phyloP scores from a whole-genome alignment of 768 basidiomycete species.

The Tylopilus subfusipes region DNA sequence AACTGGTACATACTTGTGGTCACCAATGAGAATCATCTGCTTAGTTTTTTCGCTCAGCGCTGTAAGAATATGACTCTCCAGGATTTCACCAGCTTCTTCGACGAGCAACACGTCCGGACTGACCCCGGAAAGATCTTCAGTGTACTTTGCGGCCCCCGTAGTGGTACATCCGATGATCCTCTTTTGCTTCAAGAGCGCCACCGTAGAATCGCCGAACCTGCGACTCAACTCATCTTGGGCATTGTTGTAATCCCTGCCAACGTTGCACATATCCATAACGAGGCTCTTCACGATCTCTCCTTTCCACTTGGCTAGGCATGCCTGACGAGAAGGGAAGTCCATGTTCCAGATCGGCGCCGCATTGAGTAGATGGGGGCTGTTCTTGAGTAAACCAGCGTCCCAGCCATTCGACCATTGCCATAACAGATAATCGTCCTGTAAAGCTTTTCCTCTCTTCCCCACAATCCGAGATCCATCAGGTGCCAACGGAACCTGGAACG shows the following conservation, averaged over 20 bases:
- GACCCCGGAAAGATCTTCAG: constrained; percentile 42
- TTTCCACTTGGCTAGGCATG: constrained; percentile 35
- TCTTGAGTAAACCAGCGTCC: constrained; percentile 43
- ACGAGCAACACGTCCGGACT: constrained; percentile 56
- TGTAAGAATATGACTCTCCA: constrained; percentile 65
- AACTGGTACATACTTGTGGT: constrained; percentile 53
- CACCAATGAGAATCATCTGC: constrained; percentile 67
- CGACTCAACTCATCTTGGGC: constrained; percentile 35
- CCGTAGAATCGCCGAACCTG: constrained; percentile 36
- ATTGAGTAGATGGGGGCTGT: constrained; percentile 20
- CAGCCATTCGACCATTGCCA: constrained; percentile 43
- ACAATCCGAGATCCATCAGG: constrained; percentile 44
- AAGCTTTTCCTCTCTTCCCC: constrained; percentile 36
- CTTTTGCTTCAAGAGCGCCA: constrained; percentile 40
- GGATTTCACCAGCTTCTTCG: constrained; percentile 72
- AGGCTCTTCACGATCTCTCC: constrained; percentile 34
- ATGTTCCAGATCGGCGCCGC: constrained; percentile 38
- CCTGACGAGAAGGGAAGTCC: constrained; percentile 28
- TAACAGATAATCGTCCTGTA: constrained; percentile 42
- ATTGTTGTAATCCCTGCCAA: constrained; percentile 40
- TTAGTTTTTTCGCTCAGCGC: constrained; percentile 46
- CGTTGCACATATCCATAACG: constrained; percentile 33
- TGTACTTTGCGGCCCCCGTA: constrained; percentile 65
- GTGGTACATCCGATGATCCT: constrained; percentile 69
- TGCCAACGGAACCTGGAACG: constrained; percentile 43